A percentile compares a stretch with the other conserved stretches of the same genome.
These are phyloP conservation scores for Syzygium aromaticum DNA, from an alignment of 345 rosid species.

Conservation along the genomic window DNA sequence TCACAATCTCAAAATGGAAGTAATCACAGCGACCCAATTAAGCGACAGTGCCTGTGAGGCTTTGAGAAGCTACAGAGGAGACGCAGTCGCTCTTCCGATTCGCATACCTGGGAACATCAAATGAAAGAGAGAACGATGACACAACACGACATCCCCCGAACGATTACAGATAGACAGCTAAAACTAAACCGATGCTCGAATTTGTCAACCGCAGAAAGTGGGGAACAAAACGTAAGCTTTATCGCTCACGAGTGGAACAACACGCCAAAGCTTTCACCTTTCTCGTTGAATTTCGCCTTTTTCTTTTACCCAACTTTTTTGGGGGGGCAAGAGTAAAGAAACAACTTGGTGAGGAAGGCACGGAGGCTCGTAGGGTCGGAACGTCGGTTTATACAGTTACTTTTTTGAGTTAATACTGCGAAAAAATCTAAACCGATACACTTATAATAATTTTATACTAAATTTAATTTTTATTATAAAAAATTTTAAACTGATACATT, in stretches of 20 bases:
- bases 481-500: no score
- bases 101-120: background rate
- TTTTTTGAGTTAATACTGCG: no score
- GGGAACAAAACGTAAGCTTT: background rate
- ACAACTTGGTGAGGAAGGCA: background rate
- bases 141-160: background rate
- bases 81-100: background rate
- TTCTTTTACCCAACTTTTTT: background rate
- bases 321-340: background rate
- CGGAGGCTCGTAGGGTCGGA: background rate
- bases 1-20: background rate
- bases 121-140: background rate
- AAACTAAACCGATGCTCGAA: background rate
- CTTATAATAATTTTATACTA: no score
- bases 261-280: background rate
- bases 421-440: fast-evolving
- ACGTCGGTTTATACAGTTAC: background rate
- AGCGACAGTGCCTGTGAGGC: background rate
- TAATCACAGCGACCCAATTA: background rate
- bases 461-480: no score
- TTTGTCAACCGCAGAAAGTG: background rate
- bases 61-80: background rate
- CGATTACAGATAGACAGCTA: background rate
- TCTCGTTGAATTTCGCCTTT: background rate
- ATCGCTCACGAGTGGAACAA: background rate